These are phyloP conservation scores for Clarireedia monteithiana DNA, from an alignment of 2,329 filamentous ascomycete species.

Conservation along the genomic window DNA sequence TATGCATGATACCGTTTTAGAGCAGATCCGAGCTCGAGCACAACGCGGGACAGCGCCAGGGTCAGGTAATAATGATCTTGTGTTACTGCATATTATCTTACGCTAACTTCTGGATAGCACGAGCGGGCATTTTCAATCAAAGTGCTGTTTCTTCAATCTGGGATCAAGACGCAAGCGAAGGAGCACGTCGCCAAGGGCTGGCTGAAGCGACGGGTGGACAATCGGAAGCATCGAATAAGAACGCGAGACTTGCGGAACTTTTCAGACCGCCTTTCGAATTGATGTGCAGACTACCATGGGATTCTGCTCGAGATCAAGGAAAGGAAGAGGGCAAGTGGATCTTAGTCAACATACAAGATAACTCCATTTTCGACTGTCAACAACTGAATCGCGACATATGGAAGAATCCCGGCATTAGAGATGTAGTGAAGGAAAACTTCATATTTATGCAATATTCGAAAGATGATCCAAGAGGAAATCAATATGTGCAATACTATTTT, in stretches of 20 bases:
- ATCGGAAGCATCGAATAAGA: constrained; percentile 60
- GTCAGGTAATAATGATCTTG: constrained; percentile 15
- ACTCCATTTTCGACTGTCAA: constrained; percentile 90
- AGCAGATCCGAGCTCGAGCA: constrained; percentile 30
- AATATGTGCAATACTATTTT: constrained; percentile 91
- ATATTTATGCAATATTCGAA: constrained; percentile 93
- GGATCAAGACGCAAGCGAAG: constrained; percentile 35
- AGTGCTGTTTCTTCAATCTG: constrained; percentile 41
- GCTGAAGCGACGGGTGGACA: constrained; percentile 56
- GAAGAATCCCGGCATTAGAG: constrained; percentile 74
- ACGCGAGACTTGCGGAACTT: constrained; percentile 76
- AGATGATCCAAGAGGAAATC: constrained; percentile 66
- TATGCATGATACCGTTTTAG: constrained; percentile 18
- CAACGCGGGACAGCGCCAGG: constrained; percentile 14
- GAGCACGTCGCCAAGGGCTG: constrained; percentile 42
- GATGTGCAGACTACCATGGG: constrained; percentile 74
- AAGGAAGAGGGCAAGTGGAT: constrained; percentile 92
- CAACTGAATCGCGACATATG: constrained; percentile 90
- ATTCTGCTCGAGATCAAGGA: constrained; percentile 74
- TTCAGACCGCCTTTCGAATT: constrained; percentile 90
- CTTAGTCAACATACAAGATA: constrained; percentile 89
- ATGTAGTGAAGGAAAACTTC: constrained; percentile 85
- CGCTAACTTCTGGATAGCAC: constrained; percentile 26
- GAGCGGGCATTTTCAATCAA: constrained; percentile 65
- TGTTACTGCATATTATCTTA: constrained; percentile 2